Evolutionary conservation across 2,329 filamentous ascomycete genomes (phyloP), one percentile per base, ranked within the genome.

Genomic region (Nemania serpens): DNA sequence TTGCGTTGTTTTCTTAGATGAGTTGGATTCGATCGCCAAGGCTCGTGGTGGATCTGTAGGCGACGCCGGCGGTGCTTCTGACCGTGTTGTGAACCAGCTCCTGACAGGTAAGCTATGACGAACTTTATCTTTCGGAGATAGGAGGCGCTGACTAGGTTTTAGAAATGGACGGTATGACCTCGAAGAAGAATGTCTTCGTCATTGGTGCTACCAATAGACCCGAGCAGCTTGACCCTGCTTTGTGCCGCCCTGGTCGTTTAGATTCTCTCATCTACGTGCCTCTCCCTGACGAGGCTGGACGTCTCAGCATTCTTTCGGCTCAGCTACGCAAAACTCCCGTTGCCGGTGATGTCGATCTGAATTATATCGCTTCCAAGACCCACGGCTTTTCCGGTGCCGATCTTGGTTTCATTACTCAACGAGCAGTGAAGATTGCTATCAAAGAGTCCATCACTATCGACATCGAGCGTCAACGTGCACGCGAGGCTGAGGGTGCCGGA

Each of bases 151-250:
- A 86, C 71, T 46, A 48, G 33, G 20, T 65, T 45, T 50, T 50
- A 90, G 92, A 98, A 87, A 97, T 98, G 94, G 94, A 98, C 70
- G 94, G 94, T 73, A 98, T 98, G 94, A 98, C 94, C 47, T 97
- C 94, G 41, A 99, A 99, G 91, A 99, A 99, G 91, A 99, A 99
- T 77, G 95, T 99, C 67, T 99, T 99, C 80, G 95, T 99, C 68
- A 99, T 99, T 72, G 95, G 95, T 77, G 95, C 95, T 47, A 99
- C 95, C 79, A 99, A 99, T 84, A 87, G 95, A 82, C 95, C 95
- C 45, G 95, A 99, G 83, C 95, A 98, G 83, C 91, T 99, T 62
- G 95, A 99, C 78, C 95, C 95, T 76, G 95, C 95, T 70, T 86
- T 99, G 71, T 97, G 94, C 86, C 93, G 95, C 86, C 95, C 95